Conservation (phyloP, 768 basidiomycete genomes). For the Lentinula raphanica region DNA sequence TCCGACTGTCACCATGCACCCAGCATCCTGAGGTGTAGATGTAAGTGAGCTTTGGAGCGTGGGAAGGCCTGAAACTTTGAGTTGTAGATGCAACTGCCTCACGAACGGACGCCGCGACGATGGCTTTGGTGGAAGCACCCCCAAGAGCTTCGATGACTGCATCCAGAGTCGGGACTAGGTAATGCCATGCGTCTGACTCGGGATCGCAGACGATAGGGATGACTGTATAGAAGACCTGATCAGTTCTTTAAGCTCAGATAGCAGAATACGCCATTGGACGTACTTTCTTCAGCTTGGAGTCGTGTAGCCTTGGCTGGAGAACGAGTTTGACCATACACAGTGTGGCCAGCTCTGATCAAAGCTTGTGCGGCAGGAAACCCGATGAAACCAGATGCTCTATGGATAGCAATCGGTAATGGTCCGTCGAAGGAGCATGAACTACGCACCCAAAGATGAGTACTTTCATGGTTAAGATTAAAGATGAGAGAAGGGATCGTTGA, state of each 20-base stretch:
- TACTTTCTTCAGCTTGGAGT: constrained; percentile 37
- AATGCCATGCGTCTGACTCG: constrained; percentile 19
- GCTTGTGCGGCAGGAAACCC: constrained; percentile 40
- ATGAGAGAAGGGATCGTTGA: no score
- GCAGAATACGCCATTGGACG: constrained; percentile 6
- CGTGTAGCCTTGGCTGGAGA: constrained; percentile 26
- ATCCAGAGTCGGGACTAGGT: constrained; percentile 25
- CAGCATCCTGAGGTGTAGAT: constrained; percentile 43
- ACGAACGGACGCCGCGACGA: constrained; percentile 20
- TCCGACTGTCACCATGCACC: constrained; percentile 35
- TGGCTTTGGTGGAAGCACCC: constrained; percentile 15
- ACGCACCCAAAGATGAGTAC: constrained; percentile 22
- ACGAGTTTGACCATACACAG: constrained; percentile 40
- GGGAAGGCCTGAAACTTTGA: constrained; percentile 18
- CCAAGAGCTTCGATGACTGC: constrained; percentile 28
- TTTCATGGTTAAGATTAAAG: constrained; percentile 16
- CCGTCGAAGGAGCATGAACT: not conserved
- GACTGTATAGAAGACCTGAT: constrained; percentile 18
- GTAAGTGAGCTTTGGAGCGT: constrained; percentile 34
- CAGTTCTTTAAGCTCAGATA: not conserved
- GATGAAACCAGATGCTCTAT: constrained; percentile 40
- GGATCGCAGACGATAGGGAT: constrained; percentile 30
- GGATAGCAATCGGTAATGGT: not conserved
- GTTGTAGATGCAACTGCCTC: constrained; percentile 21
- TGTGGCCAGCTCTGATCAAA: constrained; percentile 38